phyloP scores from a whole-genome alignment of 2,329 filamentous ascomycete species.

The Beauveria asiatica region DNA sequence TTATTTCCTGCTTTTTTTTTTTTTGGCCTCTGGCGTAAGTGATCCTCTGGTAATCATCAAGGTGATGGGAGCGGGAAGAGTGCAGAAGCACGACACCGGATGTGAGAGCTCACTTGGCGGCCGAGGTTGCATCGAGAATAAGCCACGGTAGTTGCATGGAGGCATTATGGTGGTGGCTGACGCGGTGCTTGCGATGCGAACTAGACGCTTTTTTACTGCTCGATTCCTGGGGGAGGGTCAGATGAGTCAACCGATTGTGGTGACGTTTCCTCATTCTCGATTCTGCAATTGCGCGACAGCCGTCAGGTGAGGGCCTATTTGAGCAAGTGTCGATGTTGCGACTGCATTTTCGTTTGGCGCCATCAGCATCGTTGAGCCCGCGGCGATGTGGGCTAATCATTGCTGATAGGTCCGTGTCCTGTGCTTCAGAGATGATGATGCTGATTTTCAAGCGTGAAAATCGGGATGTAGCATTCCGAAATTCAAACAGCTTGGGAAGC shows the following conservation, averaged over 20 bases:
- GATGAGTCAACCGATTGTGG: not conserved
- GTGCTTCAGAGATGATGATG: not conserved
- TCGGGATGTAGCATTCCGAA: not conserved
- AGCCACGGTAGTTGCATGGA: not conserved
- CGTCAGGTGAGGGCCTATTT: not conserved
- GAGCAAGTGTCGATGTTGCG: not conserved
- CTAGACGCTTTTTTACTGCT: conserved; percentile 1
- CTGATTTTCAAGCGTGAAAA: not conserved
- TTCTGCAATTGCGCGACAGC: not conserved
- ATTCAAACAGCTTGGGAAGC: not conserved
- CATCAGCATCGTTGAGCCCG: not conserved
- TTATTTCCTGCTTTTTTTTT: no score
- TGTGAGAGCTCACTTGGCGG: not conserved
- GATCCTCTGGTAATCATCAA: no score
- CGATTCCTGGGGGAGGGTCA: not conserved
- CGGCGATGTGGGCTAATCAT: not conserved
- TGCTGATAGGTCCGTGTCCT: not conserved
- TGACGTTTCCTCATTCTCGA: not conserved
- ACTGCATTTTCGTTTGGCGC: not conserved
- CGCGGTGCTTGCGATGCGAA: conserved; percentile 7
- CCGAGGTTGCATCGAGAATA: conserved; percentile 6
- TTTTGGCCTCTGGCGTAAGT: no score
- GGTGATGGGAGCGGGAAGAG: not conserved
- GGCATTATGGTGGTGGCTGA: conserved; percentile 2
- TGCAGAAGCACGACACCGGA: not conserved